Conservation (phyloP, 2,329 filamentous ascomycete species). For the Cladosporium sphaerospermum region DNA sequence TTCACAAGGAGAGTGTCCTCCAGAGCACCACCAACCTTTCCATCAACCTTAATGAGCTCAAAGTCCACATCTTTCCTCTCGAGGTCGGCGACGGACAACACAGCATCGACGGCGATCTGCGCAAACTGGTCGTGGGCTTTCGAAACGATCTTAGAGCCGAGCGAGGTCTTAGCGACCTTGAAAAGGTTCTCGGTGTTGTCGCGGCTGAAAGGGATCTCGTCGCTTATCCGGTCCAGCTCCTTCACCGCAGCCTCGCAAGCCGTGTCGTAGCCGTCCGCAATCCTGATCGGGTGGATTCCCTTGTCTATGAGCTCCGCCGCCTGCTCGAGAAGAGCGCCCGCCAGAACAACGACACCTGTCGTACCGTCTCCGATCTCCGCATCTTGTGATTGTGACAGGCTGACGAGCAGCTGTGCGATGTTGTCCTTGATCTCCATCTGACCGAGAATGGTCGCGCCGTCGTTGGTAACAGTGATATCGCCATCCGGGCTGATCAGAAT, state of each 20-base stretch:
- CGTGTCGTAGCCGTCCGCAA: constrained; percentile 96
- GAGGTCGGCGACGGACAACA: constrained; percentile 90
- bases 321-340: constrained; percentile 90
- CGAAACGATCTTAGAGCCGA: constrained; percentile 98
- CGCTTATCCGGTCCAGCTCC: constrained; percentile 88
- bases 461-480: constrained; percentile 98
- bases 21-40: constrained; percentile 89
- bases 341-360: constrained; percentile 93
- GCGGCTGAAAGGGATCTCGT: constrained; percentile 77
- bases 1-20: constrained; percentile 94
- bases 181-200: constrained; percentile 78
- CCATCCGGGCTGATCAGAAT: constrained; percentile 98
- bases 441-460: constrained; percentile 92
- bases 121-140: constrained; percentile 98
- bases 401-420: constrained; percentile 92
- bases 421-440: constrained; percentile 99
- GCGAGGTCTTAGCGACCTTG: constrained; percentile 89
- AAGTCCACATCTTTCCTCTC: constrained; percentile 97
- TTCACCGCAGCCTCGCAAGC: constrained; percentile 94
- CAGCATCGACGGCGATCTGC: constrained; percentile 93
- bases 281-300: constrained; percentile 97
- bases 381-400: constrained; percentile 96
- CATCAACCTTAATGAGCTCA: constrained; percentile 98
- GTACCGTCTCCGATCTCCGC: constrained; percentile 98
- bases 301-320: constrained; percentile 98